A percentile compares a stretch with the other conserved stretches of the same genome.
phyloP scores from a whole-genome alignment of 2,329 filamentous ascomycete species.

The Fusarium sp. region DNA sequence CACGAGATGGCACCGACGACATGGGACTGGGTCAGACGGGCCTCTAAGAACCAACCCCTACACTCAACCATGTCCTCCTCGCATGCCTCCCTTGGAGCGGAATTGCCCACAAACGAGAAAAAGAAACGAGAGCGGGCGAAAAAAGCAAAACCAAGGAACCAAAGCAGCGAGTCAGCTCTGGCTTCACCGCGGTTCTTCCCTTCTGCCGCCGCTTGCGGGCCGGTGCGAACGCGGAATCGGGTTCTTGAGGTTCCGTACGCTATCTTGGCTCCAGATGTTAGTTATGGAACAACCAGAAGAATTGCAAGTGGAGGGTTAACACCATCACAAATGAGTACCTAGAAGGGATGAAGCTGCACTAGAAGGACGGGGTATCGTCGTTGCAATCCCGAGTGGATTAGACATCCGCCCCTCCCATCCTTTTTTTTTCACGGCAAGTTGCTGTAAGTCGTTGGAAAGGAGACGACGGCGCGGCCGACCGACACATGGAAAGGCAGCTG shows the following conservation, averaged over 20 bases:
- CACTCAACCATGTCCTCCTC: slow-evolving; percentile 1
- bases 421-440: background rate
- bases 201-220: slow-evolving; percentile 31
- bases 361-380: slow-evolving; percentile 4
- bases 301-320: background rate
- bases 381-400: slow-evolving; percentile 2
- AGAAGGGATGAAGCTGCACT: slow-evolving; percentile 12
- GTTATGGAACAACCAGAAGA: background rate
- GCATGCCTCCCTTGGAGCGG: slow-evolving; percentile 8
- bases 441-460: background rate
- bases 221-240: slow-evolving; percentile 41
- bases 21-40: slow-evolving; percentile 47
- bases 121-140: slow-evolving; percentile 7
- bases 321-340: slow-evolving; percentile 9
- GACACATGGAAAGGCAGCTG: slow-evolving; percentile 11
- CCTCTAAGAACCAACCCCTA: slow-evolving; percentile 28
- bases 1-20: slow-evolving; percentile 44
- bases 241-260: slow-evolving; percentile 32
- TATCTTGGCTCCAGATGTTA: slow-evolving; percentile 7
- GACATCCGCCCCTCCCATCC: background rate
- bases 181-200: slow-evolving; percentile 7
- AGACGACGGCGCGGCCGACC: background rate
- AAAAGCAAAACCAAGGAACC: slow-evolving; percentile 18
- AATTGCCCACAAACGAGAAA: slow-evolving; percentile 24
- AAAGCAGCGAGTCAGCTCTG: slow-evolving; percentile 38